Conservation (phyloP, 345 rosid species). For the Bruguiera parviflora region DNA sequence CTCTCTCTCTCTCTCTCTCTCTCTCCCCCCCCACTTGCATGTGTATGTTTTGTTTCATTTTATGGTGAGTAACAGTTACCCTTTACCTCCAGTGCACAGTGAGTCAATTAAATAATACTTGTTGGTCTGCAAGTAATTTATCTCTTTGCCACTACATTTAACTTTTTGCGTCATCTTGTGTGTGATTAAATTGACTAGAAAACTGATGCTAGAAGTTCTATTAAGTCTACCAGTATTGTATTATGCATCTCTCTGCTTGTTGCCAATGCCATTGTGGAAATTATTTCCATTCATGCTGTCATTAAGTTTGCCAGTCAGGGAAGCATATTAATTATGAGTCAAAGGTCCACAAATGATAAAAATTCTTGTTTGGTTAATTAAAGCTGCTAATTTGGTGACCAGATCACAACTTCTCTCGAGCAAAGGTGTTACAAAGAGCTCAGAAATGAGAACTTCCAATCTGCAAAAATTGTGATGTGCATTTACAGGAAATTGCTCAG, state of each 20-base stretch:
- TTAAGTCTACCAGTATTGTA: background rate
- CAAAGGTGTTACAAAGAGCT: conserved; percentile 98
- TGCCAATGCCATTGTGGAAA: background rate
- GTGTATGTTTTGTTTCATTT: too few species aligned
- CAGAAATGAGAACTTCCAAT: conserved; percentile 76
- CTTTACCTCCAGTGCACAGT: background rate
- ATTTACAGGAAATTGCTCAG: conserved; percentile 78
- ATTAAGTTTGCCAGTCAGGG: background rate
- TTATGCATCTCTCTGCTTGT: background rate
- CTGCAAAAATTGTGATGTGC: conserved; percentile 77
- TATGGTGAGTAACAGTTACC: background rate
- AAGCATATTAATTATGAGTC: background rate
- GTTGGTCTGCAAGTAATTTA: too few species aligned
- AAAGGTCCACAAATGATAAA: background rate
- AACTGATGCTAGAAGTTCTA: too few species aligned
- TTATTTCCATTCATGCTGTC: background rate
- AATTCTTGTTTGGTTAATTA: conserved; percentile 18
- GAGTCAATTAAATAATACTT: too few species aligned
- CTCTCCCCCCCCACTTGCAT: too few species aligned
- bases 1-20: background rate
- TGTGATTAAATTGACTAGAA: too few species aligned
- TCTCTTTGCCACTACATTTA: too few species aligned
- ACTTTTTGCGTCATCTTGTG: too few species aligned
- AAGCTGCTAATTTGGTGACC: conserved; percentile 32
- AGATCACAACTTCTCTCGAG: conserved; percentile 83